Conservation (phyloP, 169 alveolate species). For the Eimeria sp. region DNA sequence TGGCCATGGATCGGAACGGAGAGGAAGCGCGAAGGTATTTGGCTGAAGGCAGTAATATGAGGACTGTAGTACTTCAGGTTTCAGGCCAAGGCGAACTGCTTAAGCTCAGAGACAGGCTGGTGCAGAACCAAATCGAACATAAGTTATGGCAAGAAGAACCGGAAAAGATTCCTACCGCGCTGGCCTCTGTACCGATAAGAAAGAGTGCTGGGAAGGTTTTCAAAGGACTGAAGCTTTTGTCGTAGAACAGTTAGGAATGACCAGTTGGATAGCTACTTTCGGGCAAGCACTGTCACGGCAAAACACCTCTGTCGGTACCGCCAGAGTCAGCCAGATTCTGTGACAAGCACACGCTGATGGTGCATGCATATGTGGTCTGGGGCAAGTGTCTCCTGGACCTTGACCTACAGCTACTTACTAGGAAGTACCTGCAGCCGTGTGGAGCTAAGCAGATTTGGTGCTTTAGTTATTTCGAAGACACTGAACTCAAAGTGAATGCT, state of each 20-base stretch:
- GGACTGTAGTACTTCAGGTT: slow-evolving; percentile 85
- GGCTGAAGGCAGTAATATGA: slow-evolving; percentile 85
- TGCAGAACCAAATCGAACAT: slow-evolving; percentile 78
- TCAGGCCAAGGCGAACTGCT: slow-evolving; percentile 73
- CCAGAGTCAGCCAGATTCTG: neutral
- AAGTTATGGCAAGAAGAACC: slow-evolving; percentile 88
- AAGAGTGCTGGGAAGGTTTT: slow-evolving; percentile 41
- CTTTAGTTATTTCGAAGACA: neutral
- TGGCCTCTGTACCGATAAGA: slow-evolving; percentile 85
- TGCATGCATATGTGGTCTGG: neutral
- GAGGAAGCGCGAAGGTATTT: slow-evolving; percentile 79
- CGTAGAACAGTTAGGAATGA: slow-evolving; percentile 16
- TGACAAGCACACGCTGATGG: neutral
- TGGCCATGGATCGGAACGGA: slow-evolving; percentile 48
- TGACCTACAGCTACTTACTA: neutral
- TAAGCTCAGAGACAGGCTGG: slow-evolving; percentile 76
- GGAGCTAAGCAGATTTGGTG: neutral
- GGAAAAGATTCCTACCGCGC: slow-evolving; percentile 87
- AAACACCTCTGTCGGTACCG: neutral
- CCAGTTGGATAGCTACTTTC: neutral
- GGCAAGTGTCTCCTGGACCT: neutral
- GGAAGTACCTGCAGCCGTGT: too few relatives aligned
- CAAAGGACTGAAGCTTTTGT: slow-evolving; percentile 71
- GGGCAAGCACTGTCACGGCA: neutral
- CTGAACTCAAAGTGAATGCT: neutral